phyloP scores from a whole-genome alignment of 768 basidiomycete species.

The Leccinellum albellum region DNA sequence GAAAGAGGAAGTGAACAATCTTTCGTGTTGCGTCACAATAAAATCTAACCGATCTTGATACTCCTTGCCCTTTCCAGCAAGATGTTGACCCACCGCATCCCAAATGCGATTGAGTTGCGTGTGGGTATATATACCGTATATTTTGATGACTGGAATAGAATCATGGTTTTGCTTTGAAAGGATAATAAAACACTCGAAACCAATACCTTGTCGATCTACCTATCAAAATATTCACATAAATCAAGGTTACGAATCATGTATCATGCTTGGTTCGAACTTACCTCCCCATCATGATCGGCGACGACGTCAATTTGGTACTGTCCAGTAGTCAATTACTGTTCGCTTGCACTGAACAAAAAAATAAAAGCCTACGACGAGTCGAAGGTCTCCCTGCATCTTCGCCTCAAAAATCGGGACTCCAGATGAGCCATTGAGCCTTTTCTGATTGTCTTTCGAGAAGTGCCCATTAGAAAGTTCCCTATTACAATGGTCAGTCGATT shows the following conservation, averaged over 20 bases:
- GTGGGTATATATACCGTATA: conserved; percentile 51
- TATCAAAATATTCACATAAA: conserved; percentile 18
- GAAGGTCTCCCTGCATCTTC: conserved; percentile 53
- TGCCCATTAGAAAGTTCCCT: conserved; percentile 69
- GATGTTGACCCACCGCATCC: conserved; percentile 42
- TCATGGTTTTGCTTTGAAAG: not conserved
- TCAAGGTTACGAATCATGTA: not conserved
- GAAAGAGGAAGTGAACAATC: not conserved
- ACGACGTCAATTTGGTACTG: conserved; percentile 51
- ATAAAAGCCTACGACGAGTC: conserved; percentile 43
- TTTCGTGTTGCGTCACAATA: not conserved
- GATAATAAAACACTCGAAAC: not conserved
- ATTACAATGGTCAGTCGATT: not conserved
- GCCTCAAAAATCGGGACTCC: conserved; percentile 66
- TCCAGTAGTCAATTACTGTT: not conserved
- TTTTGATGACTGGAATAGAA: conserved; percentile 37
- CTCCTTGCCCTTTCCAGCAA: conserved; percentile 43
- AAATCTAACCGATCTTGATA: conserved; percentile 47
- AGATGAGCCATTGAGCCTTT: conserved; percentile 44
- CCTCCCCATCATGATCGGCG: conserved; percentile 34
- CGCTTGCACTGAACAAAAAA: not conserved
- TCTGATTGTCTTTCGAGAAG: conserved; percentile 68
- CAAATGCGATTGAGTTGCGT: conserved; percentile 46
- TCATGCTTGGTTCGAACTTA: conserved; percentile 8
- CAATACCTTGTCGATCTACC: conserved; percentile 39